Evolutionary conservation across 169 alveolate species (phyloP).

Genomic region (Plasmodium gaboni): DNA sequence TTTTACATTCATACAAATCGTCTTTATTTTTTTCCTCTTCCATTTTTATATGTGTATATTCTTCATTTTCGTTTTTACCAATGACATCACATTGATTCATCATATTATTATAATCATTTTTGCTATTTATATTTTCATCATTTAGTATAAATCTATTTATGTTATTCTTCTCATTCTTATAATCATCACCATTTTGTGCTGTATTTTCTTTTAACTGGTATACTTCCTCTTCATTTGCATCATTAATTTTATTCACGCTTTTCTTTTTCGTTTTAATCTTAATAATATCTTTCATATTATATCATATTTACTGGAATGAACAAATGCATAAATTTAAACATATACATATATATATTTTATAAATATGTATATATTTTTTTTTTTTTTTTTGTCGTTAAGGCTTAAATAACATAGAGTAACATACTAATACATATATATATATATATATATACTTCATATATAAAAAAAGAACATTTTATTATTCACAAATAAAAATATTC

Average conservation of each 20-base stretch:
- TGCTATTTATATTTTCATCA: not conserved
- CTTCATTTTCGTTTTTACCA: no score
- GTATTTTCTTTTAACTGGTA: conserved; percentile 5
- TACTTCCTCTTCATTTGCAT: not conserved
- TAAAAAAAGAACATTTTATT: no score
- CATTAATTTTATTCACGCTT: not conserved
- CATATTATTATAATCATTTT: not conserved
- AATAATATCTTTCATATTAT: conserved; percentile 35
- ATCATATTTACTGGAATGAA: not conserved
- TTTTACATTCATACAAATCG: no score
- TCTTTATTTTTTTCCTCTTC: no score
- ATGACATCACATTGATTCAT: no score
- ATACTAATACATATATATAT: no score
- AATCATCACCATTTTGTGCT: not conserved
- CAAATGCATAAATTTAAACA: not conserved
- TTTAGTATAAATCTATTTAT: not conserved
- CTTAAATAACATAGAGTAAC: no score
- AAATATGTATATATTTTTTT: not conserved
- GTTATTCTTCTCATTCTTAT: not conserved
- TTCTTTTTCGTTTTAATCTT: conserved; percentile 33
- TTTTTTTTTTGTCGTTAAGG: no score
- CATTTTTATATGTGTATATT: no score
- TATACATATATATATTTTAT: not conserved
- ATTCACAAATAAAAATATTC: no score
- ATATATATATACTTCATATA: no score